Evolutionary conservation across 352 stramenopile species (phyloP).

Genomic region (Phytophthora parvispora): DNA sequence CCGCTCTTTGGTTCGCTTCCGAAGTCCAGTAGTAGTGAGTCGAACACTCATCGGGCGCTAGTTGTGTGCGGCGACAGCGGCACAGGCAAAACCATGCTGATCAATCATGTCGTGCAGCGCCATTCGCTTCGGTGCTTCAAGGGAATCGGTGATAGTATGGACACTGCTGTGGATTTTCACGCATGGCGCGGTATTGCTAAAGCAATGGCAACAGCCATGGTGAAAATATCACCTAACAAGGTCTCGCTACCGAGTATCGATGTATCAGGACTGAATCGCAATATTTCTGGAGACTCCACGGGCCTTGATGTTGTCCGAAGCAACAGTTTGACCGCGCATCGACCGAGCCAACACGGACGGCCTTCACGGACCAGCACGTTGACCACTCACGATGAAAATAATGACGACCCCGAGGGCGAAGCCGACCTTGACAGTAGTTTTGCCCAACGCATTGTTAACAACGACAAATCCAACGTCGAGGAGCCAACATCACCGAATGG

Average conservation of each 20-base stretch:
- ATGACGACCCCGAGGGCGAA: conserved; percentile 12
- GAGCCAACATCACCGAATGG: conserved; percentile 25
- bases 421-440: conserved; percentile 19
- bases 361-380: conserved; percentile 30
- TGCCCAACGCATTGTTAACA: background rate
- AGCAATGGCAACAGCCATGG: conserved; percentile 8
- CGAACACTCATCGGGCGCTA: conserved; percentile 46
- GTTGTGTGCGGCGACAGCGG: conserved; percentile 70
- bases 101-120: conserved; percentile 64
- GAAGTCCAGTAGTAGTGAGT: conserved; percentile 13
- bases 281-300: conserved; percentile 4
- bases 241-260: conserved; percentile 21
- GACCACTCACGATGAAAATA: conserved; percentile 32
- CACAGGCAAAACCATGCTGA: conserved; percentile 75
- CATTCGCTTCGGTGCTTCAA: conserved; percentile 63
- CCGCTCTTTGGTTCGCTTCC: conserved; percentile 53
- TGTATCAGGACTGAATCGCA: background rate
- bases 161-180: conserved; percentile 67
- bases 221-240: conserved; percentile 23
- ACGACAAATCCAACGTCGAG: background rate
- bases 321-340: conserved; percentile 17
- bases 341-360: conserved; percentile 26
- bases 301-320: conserved; percentile 1
- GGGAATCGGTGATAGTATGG: conserved; percentile 63
- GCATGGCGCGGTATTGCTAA: conserved; percentile 60